Evolutionary conservation across 768 basidiomycete species (phyloP), one percentile per base, ranked within the genome.

Genomic region (Ramaria rubella): DNA sequence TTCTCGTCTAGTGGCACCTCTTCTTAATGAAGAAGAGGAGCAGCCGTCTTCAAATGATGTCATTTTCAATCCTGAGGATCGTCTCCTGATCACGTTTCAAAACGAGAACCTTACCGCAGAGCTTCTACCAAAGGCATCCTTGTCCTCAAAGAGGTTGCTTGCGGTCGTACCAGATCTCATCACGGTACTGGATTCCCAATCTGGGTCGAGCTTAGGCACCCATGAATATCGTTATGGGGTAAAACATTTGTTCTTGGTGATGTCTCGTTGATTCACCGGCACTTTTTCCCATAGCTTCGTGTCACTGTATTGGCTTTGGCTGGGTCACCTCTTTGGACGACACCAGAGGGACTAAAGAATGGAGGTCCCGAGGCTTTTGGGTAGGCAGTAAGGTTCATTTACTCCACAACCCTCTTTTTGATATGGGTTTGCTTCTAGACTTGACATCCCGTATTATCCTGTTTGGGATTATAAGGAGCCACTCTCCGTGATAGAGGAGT

Each of bases 101-200:
- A 83, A 83, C 62, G 82, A 83, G 62, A 82, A 82, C 65, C 63
- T 83, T 15, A 77, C 73, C 38, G 81, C 79, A 7, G 75, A 77
- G 58, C 60, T 31, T 44, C 19, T 29, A 29, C 8, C 8, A 17
- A 33, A 21, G 12, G 53, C 62, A 11, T 27, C 65, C 19, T 56
- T 58, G 1, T 50, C 63, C 26, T 59, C 63, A 38, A 61, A 58
- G 24, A 38, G 79, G 75, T 69, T 81, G 36, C 68, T 79, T 1
- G 79, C 76, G 30, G 74, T 76, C 31, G 85, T 87, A 11, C 85
- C 85, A 3, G 85, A 86, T 65, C 72, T 87, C 24, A 83, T 86
- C 53, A 72, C 78, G 0, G 78, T 86, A 11, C 67, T 86, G 11
- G 84, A 87, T 60, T 77, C 81, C 21, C 81, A 82, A 60, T 81